These are phyloP conservation scores for Xylariaceae sp. DNA, from an alignment of 2,329 filamentous ascomycete species.

Conservation along the genomic window DNA sequence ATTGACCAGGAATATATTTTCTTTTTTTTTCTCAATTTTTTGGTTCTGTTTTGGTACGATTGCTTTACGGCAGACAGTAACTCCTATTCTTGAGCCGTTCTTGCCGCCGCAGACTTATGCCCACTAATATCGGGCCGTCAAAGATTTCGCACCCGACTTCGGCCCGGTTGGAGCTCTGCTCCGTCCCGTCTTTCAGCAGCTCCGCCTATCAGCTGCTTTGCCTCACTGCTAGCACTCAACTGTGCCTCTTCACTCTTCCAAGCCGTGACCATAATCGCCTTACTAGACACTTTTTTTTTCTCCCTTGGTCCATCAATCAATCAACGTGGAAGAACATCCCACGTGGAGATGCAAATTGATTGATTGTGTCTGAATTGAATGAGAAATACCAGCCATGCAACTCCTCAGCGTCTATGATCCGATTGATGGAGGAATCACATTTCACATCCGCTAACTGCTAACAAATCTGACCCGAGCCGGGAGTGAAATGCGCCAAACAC, in stretches of 20 bases:
- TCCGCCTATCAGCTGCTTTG: no score
- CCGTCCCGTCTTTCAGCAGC: no score
- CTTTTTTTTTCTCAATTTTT: not conserved
- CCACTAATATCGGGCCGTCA: not conserved
- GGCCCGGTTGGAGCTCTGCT: not conserved
- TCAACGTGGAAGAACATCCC: not conserved
- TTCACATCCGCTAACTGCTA: not conserved
- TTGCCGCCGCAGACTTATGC: not conserved
- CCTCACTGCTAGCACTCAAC: no score
- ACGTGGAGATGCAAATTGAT: conserved; percentile 14
- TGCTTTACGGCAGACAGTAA: not conserved
- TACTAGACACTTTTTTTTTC: no score
- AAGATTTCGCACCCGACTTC: not conserved
- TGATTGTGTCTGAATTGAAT: not conserved
- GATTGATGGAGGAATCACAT: conserved; percentile 9
- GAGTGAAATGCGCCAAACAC: not conserved
- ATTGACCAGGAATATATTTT: not conserved
- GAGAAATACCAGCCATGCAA: not conserved
- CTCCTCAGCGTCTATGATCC: not conserved
- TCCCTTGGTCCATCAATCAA: not conserved
- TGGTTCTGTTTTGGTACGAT: not conserved
- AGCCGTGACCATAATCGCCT: no score
- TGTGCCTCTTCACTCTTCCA: not conserved
- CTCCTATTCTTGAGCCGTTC: not conserved
- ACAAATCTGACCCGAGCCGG: not conserved